phyloP scores from a whole-genome alignment of 2,329 filamentous ascomycete species.

The Xylariales sp. region DNA sequence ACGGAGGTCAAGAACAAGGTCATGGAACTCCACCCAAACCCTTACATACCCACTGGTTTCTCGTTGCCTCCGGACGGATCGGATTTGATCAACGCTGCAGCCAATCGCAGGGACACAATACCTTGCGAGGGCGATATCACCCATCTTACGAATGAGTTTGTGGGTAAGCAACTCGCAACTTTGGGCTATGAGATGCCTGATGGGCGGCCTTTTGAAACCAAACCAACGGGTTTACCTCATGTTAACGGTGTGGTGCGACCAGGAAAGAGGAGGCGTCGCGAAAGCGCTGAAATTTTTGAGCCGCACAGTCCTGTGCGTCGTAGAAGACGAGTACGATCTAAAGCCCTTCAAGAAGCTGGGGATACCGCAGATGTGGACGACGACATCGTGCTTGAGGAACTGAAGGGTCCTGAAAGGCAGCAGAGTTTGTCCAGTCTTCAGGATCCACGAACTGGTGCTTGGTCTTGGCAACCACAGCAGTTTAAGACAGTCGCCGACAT shows the following conservation, averaged over 20 bases:
- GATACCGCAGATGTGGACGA: not conserved
- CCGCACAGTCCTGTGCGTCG: not conserved
- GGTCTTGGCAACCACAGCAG: not conserved
- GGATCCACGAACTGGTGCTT: not conserved
- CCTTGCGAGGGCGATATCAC: too few relatives aligned
- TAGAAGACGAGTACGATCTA: not conserved
- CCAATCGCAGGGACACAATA: too few relatives aligned
- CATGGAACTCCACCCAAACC: slow-evolving; percentile 9
- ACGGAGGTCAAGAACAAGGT: slow-evolving; percentile 8
- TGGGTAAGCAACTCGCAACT: not conserved
- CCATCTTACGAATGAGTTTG: too few relatives aligned
- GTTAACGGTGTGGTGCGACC: not conserved
- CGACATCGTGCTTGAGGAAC: not conserved
- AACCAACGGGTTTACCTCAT: not conserved
- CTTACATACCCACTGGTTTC: slow-evolving; percentile 9
- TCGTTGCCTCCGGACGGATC: not conserved
- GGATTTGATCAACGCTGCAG: not conserved
- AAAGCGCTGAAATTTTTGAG: not conserved
- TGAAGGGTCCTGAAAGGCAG: not conserved
- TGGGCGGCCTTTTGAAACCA: not conserved
- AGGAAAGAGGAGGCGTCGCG: not conserved
- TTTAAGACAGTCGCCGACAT: not conserved
- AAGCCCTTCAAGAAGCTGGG: too few relatives aligned
- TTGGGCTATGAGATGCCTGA: not conserved
- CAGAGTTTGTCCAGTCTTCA: not conserved